These are phyloP conservation scores for Akanthomyces dipterigenus DNA, from an alignment of 2,329 filamentous ascomycete genomes.

Conservation along the genomic window DNA sequence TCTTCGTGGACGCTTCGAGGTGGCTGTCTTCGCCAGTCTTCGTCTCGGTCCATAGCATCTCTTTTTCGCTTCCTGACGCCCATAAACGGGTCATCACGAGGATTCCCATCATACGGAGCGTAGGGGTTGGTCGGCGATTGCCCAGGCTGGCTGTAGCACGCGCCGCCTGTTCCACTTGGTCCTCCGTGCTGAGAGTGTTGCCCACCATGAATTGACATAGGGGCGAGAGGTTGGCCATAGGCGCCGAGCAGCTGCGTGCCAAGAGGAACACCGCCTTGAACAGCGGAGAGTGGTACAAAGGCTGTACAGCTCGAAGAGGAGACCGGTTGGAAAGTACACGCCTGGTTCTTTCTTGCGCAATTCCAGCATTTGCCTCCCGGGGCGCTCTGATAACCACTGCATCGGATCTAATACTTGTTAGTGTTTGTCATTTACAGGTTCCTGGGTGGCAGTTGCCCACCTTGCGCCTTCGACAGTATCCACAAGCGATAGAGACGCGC, in stretches of 20 bases:
- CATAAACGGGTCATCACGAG: constrained; percentile 26
- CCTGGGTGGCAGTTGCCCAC: constrained; percentile 27
- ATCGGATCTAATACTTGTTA: constrained; percentile 43
- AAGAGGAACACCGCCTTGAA: constrained; percentile 51
- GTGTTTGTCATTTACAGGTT: not conserved
- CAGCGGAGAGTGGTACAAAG: constrained; percentile 52
- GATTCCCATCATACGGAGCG: constrained; percentile 32
- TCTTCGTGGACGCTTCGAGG: constrained; percentile 39
- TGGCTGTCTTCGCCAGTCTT: constrained; percentile 39
- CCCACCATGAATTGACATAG: constrained; percentile 15
- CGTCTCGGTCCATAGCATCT: constrained; percentile 33
- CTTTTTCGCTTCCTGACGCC: constrained; percentile 29
- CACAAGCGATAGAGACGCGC: constrained; percentile 53
- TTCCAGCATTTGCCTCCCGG: constrained; percentile 55
- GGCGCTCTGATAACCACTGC: constrained; percentile 53
- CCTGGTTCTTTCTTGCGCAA: constrained; percentile 55
- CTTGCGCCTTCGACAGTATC: constrained; percentile 56
- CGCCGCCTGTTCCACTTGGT: constrained; percentile 29
- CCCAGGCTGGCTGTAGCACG: constrained; percentile 33
- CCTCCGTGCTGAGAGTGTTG: constrained; percentile 16
- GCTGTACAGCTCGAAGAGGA: constrained; percentile 49
- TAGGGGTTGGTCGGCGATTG: constrained; percentile 39
- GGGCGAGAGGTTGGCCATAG: constrained; percentile 48
- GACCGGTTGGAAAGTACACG: constrained; percentile 55
- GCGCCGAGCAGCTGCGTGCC: constrained; percentile 51